Conservation (phyloP, 192 early-diverging fungal genomes). For the Geosiphon pyriformis region DNA sequence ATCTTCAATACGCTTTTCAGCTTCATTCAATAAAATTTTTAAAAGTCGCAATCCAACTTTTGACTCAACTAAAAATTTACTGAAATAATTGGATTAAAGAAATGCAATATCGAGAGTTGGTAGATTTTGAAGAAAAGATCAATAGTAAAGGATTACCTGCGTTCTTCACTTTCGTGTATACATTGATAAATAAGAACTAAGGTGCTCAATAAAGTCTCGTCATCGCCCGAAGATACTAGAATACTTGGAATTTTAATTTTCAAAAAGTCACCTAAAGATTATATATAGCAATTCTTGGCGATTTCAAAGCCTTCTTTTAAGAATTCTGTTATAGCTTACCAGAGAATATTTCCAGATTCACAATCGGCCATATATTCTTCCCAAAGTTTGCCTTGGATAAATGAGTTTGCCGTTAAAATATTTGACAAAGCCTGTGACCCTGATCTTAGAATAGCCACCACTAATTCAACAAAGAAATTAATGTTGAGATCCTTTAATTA, state of each 20-base stretch:
- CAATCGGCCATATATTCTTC: neutral
- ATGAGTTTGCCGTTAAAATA: neutral
- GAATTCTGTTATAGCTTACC: neutral
- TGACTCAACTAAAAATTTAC: conserved; percentile 12
- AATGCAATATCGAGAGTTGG: too few species aligned
- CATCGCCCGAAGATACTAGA: neutral
- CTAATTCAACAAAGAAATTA: neutral
- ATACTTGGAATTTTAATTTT: neutral
- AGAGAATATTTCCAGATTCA: too few species aligned
- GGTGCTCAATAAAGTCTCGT: neutral
- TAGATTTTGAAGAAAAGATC: too few species aligned
- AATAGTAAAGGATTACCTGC: neutral
- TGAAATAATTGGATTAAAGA: too few species aligned
- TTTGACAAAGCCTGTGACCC: conserved; percentile 3
- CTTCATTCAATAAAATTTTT: conserved; percentile 7
- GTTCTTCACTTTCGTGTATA: neutral
- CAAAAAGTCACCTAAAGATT: neutral
- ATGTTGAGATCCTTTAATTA: too few species aligned
- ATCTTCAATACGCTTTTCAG: conserved; percentile 1
- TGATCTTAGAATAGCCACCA: neutral
- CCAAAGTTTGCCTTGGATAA: neutral
- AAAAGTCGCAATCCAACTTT: neutral
- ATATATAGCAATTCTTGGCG: neutral
- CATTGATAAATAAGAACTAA: neutral
- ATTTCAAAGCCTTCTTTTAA: neutral